These are phyloP conservation scores for Colletotrichum limetticola DNA, from an alignment of 2,329 filamentous ascomycete species.

Conservation along the genomic window DNA sequence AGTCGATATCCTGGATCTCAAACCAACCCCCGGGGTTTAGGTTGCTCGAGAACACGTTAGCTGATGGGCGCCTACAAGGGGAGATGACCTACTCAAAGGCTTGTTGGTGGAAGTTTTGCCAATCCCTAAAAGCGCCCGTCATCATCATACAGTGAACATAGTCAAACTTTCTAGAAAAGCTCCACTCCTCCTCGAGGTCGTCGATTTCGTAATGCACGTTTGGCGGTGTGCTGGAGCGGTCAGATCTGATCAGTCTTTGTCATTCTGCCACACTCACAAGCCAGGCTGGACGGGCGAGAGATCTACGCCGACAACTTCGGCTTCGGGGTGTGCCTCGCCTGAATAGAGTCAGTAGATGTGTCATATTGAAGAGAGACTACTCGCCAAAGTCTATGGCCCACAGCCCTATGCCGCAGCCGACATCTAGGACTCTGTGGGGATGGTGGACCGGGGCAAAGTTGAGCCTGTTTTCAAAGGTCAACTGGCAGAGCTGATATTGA, in stretches of 20 bases:
- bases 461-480: slow-evolving; percentile 55
- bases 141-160: slow-evolving; percentile 49
- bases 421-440: slow-evolving; percentile 56
- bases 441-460: slow-evolving; percentile 56
- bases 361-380: not conserved
- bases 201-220: slow-evolving; percentile 64
- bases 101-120: slow-evolving; percentile 41
- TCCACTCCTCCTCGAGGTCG: slow-evolving; percentile 66
- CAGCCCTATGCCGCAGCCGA: slow-evolving; percentile 62
- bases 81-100: slow-evolving; percentile 32
- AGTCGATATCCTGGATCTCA: slow-evolving; percentile 52
- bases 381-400: slow-evolving; percentile 63
- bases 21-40: slow-evolving; percentile 49
- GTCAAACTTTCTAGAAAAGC: slow-evolving; percentile 48
- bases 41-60: slow-evolving; percentile 27
- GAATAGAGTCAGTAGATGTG: slow-evolving; percentile 10
- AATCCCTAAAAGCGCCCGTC: slow-evolving; percentile 42
- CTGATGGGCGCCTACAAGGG: not conserved
- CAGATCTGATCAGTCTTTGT: not conserved
- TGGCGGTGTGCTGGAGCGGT: slow-evolving; percentile 44
- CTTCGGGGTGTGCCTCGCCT: slow-evolving; percentile 53
- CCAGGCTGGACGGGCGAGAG: slow-evolving; percentile 58
- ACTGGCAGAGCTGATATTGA: slow-evolving; percentile 50
- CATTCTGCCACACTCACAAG: slow-evolving; percentile 13
- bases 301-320: slow-evolving; percentile 56